Evolutionary conservation across 2,329 filamentous ascomycete species (phyloP), one percentile per base, ranked within the genome.

Genomic region (Paraconiothyrium sp.): DNA sequence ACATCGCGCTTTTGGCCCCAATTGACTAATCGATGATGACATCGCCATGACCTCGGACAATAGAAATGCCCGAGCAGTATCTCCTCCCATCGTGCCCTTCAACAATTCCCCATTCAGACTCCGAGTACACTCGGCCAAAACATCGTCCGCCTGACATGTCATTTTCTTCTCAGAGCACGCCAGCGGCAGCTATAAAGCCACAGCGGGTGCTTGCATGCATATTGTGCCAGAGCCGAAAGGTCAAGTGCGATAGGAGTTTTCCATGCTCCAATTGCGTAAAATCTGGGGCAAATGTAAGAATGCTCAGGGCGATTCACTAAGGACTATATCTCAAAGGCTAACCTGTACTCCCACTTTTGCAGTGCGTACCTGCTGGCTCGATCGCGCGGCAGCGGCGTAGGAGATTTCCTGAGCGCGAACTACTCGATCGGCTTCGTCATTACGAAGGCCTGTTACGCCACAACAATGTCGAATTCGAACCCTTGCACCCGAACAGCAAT

Each of bases 401-500:
- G 76, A 87, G 88, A 57, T 88, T 91, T 49, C 87, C 89, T 24
- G 91, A 93, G 77, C 86, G 86, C 71, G 89, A 91, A 60, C 81
- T 93, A 44, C 81, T 92, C 56, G 88, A 91, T 7, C 86, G 89
- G n/a, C 81, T 93, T 24, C 86, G 84, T 57, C 85, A 86, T 54
- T 93, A 93, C 69, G 91, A 93, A 77, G 75, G 79, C 7, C 79
- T 93, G 44, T 81, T 93, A 35, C 83, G 84, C 57, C 84, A 90
- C 74, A 84, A 92, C 69, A 86, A 88, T 54, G 86, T 93, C 70
- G 79, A 83, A n/a, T 92, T 93, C 67, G 88, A 92, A 54, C 84
- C 89, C 16, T 84, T 92, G 22, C 86, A 55, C n/a, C 52, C 52
- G 10, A 20, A 16, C 22, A 46, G 52, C 27, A 35, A 32, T 55